These are phyloP conservation scores for Podaxis sp. DNA, from an alignment of 768 basidiomycete species.

Conservation along the genomic window DNA sequence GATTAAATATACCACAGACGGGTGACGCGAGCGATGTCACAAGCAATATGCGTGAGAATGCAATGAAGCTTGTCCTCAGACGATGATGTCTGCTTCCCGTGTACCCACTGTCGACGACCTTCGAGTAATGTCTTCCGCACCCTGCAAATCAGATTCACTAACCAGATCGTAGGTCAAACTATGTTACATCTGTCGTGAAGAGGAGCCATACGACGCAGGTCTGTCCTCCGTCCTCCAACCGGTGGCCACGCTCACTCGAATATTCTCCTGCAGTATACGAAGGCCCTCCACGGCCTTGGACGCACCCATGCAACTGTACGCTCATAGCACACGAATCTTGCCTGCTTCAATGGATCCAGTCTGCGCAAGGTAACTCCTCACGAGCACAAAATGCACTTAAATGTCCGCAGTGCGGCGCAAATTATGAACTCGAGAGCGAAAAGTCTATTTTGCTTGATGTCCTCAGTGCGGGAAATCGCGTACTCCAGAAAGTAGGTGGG, in stretches of 20 bases:
- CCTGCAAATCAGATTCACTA: not conserved
- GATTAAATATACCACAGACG: not conserved
- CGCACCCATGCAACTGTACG: conserved; percentile 80
- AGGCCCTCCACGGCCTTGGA: conserved; percentile 60
- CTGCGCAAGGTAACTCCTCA: conserved; percentile 56
- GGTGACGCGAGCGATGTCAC: not conserved
- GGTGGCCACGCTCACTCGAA: not conserved
- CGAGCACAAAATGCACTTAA: conserved; percentile 69
- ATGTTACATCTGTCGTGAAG: conserved; percentile 81
- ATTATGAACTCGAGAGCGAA: conserved; percentile 67
- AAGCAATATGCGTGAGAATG: conserved; percentile 3
- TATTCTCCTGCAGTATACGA: conserved; percentile 34
- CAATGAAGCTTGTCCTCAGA: conserved; percentile 1
- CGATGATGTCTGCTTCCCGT: conserved; percentile 15
- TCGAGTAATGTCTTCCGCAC: conserved; percentile 22
- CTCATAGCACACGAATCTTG: conserved; percentile 80
- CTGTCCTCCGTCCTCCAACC: conserved; percentile 16
- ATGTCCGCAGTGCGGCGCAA: conserved; percentile 74
- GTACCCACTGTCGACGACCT: conserved; percentile 33
- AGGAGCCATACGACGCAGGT: conserved; percentile 56
- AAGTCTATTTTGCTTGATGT: conserved; percentile 52
- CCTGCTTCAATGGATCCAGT: conserved; percentile 77
- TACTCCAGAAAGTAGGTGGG: conserved; percentile 51
- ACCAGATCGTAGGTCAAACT: conserved; percentile 53
- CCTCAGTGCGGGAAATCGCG: conserved; percentile 50